Evolutionary conservation across 2,329 filamentous ascomycete genomes (phyloP).

Genomic region (Akanthomyces dipterigenus): DNA sequence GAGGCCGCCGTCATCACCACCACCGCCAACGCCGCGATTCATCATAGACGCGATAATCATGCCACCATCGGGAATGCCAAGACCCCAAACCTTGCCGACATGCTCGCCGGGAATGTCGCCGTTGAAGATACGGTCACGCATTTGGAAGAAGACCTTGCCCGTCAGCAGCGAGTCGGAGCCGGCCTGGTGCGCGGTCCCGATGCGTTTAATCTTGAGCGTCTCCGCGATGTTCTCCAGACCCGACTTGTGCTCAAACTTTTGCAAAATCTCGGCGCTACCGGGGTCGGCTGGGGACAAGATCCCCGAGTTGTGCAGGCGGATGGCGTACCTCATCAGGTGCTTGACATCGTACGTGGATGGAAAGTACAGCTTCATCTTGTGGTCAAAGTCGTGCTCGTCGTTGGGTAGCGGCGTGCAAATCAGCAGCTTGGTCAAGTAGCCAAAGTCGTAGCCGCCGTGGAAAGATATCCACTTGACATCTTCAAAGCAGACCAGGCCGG

Average conservation of each 20-base stretch:
- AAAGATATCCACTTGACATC: slow-evolving; percentile 96
- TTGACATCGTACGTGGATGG: slow-evolving; percentile 94
- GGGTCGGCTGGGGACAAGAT: slow-evolving; percentile 59
- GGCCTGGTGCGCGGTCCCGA: slow-evolving; percentile 84
- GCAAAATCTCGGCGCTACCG: slow-evolving; percentile 64
- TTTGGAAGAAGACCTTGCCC: slow-evolving; percentile 89
- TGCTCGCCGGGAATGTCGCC: slow-evolving; percentile 76
- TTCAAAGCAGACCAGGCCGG: slow-evolving; percentile 79
- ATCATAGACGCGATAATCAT: slow-evolving; percentile 29
- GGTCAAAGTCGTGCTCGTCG: slow-evolving; percentile 84
- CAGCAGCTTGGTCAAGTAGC: slow-evolving; percentile 91
- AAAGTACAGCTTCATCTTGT: slow-evolving; percentile 86
- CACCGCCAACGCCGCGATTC: slow-evolving; percentile 24
- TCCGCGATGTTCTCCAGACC: slow-evolving; percentile 92
- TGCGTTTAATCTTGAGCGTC: slow-evolving; percentile 80
- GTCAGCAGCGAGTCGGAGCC: slow-evolving; percentile 92
- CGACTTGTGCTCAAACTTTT: slow-evolving; percentile 82
- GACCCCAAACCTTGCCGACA: slow-evolving; percentile 85
- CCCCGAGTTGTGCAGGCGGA: slow-evolving; percentile 58
- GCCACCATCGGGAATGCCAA: slow-evolving; percentile 65
- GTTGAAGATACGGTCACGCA: slow-evolving; percentile 82
- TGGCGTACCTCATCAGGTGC: slow-evolving; percentile 88
- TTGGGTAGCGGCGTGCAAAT: slow-evolving; percentile 76
- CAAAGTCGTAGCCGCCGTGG: slow-evolving; percentile 97
- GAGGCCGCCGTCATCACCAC: slow-evolving; percentile 34